phyloP scores from a whole-genome alignment of 176 grass and related monocot genomes.

The Cenchrus fungigraminus region DNA sequence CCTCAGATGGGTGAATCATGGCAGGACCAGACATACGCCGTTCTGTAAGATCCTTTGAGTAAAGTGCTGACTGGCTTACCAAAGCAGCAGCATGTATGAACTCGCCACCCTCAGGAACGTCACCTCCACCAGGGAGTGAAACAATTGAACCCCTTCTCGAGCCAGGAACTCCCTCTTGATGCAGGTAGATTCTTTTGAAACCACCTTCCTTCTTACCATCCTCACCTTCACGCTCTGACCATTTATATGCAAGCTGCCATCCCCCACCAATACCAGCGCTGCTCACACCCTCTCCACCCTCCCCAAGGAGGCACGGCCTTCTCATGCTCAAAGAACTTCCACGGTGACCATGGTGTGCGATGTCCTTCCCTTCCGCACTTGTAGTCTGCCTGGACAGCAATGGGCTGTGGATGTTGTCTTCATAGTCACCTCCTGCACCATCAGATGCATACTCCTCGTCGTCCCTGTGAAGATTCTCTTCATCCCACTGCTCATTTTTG shows the following conservation, averaged over 20 bases:
- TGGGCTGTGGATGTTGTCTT: constrained; percentile 80
- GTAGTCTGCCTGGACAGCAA: constrained; percentile 74
- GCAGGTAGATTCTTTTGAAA: constrained; percentile 89
- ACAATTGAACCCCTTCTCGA: constrained; percentile 70
- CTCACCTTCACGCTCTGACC: constrained; percentile 70
- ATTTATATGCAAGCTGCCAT: constrained; percentile 91
- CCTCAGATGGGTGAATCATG: constrained; percentile 67
- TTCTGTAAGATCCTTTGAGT: constrained; percentile 63
- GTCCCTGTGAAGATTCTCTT: constrained; percentile 79
- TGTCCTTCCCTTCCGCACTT: constrained; percentile 71
- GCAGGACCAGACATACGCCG: constrained; percentile 62
- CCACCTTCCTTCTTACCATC: constrained; percentile 86
- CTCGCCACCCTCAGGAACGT: constrained; percentile 47
- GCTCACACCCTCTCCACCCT: constrained; percentile 64
- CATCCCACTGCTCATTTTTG: constrained; percentile 86
- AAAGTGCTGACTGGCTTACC: constrained; percentile 84
- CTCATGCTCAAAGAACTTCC: constrained; percentile 65
- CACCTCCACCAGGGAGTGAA: constrained; percentile 71
- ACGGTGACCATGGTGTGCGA: constrained; percentile 41
- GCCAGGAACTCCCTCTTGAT: constrained; percentile 68
- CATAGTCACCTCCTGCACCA: constrained; percentile 58
- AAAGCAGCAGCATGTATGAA: constrained; percentile 83
- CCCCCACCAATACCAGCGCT: constrained; percentile 89
- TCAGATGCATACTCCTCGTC: constrained; percentile 84
- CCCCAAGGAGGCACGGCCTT: constrained; percentile 63